These are phyloP conservation scores for Pseudozyma sp. DNA, from an alignment of 1,284 basidiomycete species.

Conservation along the genomic window DNA sequence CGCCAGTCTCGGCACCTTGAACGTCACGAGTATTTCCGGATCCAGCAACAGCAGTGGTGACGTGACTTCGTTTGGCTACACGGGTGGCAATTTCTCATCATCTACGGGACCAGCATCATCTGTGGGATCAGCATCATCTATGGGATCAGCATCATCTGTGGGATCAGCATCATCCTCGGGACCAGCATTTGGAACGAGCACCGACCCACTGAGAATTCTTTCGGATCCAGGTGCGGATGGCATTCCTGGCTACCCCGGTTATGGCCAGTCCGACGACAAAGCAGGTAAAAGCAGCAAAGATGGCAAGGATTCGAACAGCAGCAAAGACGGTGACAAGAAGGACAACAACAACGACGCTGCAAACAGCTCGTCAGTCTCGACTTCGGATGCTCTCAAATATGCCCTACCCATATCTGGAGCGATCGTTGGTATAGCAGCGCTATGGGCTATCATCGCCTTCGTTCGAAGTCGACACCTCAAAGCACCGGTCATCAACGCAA, in stretches of 20 bases:
- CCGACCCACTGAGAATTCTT: constrained; percentile 19
- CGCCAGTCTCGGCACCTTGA: constrained; percentile 24
- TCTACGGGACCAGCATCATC: constrained; percentile 36
- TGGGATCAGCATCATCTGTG: constrained; percentile 31
- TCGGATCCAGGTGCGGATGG: constrained; percentile 35
- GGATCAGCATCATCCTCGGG: neutral
- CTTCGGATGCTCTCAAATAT: constrained; percentile 31
- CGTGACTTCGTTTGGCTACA: constrained; percentile 61
- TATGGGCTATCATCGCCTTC: constrained; percentile 32
- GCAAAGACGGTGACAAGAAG: constrained; percentile 2
- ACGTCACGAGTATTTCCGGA: constrained; percentile 18
- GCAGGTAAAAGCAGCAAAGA: constrained; percentile 26
- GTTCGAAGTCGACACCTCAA: constrained; percentile 21
- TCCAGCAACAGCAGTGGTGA: constrained; percentile 15
- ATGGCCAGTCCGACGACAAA: constrained; percentile 10
- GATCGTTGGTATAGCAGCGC: constrained; percentile 22
- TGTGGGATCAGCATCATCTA: too few relatives aligned
- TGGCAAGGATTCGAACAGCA: constrained; percentile 18
- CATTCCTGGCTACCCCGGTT: constrained; percentile 34
- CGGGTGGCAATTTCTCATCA: constrained; percentile 38
- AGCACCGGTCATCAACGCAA: constrained; percentile 23
- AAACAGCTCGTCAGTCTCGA: constrained; percentile 2
- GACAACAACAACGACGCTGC: constrained; percentile 14
- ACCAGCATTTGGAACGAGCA: constrained; percentile 49
- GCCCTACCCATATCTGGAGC: constrained; percentile 43